These are phyloP conservation scores for Aspergillus pseudoglaucus DNA, from an alignment of 2,329 filamentous ascomycete genomes.

Conservation along the genomic window DNA sequence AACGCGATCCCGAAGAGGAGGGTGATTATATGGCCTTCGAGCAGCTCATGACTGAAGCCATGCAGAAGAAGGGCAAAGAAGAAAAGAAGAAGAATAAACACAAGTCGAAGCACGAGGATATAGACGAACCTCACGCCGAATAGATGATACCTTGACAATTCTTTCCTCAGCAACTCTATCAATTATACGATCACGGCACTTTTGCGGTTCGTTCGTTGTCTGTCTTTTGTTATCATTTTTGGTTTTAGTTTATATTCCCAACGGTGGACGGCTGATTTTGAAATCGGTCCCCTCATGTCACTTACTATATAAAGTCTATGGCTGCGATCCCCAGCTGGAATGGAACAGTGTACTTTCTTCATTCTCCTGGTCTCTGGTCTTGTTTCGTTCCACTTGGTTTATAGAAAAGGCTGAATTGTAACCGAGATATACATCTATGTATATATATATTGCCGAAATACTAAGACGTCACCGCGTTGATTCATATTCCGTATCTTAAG, in stretches of 20 bases:
- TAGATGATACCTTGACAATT: constrained; percentile 7
- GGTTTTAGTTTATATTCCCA: neutral
- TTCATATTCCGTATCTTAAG: too few species aligned
- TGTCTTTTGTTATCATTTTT: neutral
- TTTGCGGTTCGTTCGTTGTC: neutral
- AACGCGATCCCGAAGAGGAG: constrained; percentile 88
- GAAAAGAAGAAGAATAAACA: constrained; percentile 65
- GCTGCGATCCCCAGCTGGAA: too few species aligned
- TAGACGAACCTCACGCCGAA: constrained; percentile 8
- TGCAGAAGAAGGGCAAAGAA: constrained; percentile 82
- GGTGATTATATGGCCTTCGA: constrained; percentile 99
- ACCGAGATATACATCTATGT: too few species aligned
- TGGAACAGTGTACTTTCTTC: too few species aligned
- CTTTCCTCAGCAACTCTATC: neutral
- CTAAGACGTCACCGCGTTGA: too few species aligned
- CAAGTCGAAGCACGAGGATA: constrained; percentile 37
- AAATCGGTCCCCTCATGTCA: too few species aligned
- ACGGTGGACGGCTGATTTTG: neutral
- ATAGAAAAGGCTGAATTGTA: too few species aligned
- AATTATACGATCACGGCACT: too few species aligned
- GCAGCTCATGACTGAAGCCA: constrained; percentile 92
- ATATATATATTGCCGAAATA: too few species aligned
- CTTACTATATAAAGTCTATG: too few species aligned
- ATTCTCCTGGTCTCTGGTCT: too few species aligned
- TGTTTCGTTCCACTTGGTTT: too few species aligned